Conservation (phyloP, 2,329 filamentous ascomycete species). For the Trichoderma endophyticum region DNA sequence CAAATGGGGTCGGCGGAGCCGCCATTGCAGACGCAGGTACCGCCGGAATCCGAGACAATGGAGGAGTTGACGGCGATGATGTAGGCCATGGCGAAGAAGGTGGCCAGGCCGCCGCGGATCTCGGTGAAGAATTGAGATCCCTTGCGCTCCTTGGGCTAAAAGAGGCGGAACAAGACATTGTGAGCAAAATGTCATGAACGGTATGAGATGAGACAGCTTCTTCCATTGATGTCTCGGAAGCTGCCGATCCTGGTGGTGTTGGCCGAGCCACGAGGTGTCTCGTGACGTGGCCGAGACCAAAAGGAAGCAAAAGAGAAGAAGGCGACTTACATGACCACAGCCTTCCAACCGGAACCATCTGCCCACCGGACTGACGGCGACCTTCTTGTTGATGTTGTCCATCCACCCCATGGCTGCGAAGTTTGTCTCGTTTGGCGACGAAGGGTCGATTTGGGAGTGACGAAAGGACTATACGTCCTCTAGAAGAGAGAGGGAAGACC, state of each 20-base stretch:
- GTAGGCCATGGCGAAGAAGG: conserved; percentile 65
- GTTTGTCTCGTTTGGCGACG: background rate
- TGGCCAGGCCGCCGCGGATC: conserved; percentile 76
- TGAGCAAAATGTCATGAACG: background rate
- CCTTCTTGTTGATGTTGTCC: conserved; percentile 49
- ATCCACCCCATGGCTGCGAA: conserved; percentile 44
- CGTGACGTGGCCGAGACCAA: background rate
- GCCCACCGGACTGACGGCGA: conserved; percentile 65
- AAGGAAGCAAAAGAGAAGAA: background rate
- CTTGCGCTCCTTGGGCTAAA: conserved; percentile 65
- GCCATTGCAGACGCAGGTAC: conserved; percentile 69
- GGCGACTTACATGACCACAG: conserved; percentile 68
- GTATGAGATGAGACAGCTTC: background rate
- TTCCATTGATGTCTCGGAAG: background rate
- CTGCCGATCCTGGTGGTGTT: background rate
- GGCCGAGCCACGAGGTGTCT: background rate
- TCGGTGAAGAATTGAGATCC: conserved; percentile 79
- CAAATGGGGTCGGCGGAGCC: conserved; percentile 52
- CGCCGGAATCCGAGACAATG: conserved; percentile 62
- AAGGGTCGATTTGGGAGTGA: background rate
- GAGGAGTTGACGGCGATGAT: conserved; percentile 53
- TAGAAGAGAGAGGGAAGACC: background rate
- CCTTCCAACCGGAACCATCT: conserved; percentile 77
- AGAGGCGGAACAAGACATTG: background rate
- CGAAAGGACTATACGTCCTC: conserved; percentile 8